phyloP scores from a whole-genome alignment of 192 early-diverging fungal genomes.

The Spinellus fusiger region DNA sequence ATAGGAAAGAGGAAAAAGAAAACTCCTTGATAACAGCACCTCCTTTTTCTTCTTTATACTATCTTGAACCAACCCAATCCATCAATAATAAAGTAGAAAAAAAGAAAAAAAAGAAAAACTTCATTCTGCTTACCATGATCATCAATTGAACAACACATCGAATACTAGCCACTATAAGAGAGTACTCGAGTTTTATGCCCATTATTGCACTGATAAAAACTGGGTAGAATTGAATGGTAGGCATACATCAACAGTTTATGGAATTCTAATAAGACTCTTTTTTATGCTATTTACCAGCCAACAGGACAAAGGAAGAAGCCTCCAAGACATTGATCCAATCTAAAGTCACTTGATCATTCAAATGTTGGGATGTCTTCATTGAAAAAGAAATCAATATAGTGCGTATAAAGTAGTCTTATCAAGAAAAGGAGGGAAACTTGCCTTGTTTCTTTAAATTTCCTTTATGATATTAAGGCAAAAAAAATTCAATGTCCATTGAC shows the following conservation, averaged over 20 bases:
- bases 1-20: neutral
- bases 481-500: too few relatives aligned
- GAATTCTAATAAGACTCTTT: neutral
- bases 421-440: too few relatives aligned
- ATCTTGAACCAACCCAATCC: neutral
- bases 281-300: constrained; percentile 13
- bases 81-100: neutral
- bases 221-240: neutral
- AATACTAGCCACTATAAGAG: constrained; percentile 59
- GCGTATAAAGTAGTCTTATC: too few relatives aligned
- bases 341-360: neutral
- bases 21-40: too few relatives aligned
- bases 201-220: constrained; percentile 30
- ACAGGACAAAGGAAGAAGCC: constrained; percentile 13
- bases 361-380: too few relatives aligned
- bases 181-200: constrained; percentile 59
- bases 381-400: constrained; percentile 9
- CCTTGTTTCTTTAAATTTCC: constrained; percentile 10
- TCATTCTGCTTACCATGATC: constrained; percentile 48
- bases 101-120: neutral
- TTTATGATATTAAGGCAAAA: constrained; percentile 8
- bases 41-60: neutral
- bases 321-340: constrained; percentile 17
- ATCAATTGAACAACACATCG: constrained; percentile 76
- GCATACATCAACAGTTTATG: neutral